phyloP scores from a whole-genome alignment of 1,284 basidiomycete genomes.

The Cerrena zonata region DNA sequence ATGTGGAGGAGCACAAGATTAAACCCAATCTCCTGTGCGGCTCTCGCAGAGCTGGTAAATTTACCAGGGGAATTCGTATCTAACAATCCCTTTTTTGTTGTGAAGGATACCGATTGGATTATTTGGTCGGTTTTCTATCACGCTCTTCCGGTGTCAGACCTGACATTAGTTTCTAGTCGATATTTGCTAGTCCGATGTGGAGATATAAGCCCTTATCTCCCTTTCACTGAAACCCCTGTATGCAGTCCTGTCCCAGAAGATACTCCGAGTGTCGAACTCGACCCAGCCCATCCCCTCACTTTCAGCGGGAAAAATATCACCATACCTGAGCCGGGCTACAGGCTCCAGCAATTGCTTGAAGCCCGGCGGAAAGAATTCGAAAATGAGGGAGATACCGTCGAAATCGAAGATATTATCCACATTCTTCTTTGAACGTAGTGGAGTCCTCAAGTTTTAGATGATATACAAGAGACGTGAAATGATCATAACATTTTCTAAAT shows the following conservation, averaged over 20 bases:
- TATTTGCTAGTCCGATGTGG: constrained; percentile 62
- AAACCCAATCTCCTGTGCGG: constrained; percentile 41
- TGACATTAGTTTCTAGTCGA: constrained; percentile 35
- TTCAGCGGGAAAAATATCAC: constrained; percentile 29
- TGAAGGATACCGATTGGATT: constrained; percentile 57
- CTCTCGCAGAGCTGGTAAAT: constrained; percentile 59
- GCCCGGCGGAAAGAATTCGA: constrained; percentile 33
- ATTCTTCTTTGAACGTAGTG: no score
- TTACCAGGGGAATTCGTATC: constrained; percentile 45
- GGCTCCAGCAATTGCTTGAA: constrained; percentile 41
- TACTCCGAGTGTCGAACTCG: constrained; percentile 41
- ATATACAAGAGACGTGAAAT: no score
- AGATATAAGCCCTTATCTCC: no score
- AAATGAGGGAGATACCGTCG: constrained; percentile 44
- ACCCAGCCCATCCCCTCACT: constrained; percentile 24
- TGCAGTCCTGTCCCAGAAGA: no score
- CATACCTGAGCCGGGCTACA: constrained; percentile 50
- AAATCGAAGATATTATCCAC: constrained; percentile 30
- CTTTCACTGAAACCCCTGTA: no score
- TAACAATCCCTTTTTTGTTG: constrained; percentile 46
- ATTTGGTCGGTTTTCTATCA: constrained; percentile 42
- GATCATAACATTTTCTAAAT: no score
- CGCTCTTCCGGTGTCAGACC: neutral
- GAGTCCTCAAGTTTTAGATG: no score
- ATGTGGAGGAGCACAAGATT: constrained; percentile 46